phyloP scores from a whole-genome alignment of 768 basidiomycete genomes.

The Dacryopinax primogenitus region DNA sequence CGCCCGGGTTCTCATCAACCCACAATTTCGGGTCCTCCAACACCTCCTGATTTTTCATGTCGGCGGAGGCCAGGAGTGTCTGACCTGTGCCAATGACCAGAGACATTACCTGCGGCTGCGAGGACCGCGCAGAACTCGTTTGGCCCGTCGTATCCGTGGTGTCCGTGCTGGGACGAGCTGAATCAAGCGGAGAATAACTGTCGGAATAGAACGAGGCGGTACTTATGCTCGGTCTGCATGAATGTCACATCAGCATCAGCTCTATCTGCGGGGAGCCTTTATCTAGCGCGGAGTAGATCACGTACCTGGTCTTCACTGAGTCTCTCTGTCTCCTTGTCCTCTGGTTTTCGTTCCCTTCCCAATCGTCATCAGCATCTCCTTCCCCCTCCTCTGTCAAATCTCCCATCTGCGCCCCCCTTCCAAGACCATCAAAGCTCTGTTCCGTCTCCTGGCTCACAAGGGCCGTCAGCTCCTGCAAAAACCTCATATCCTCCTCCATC shows the following conservation, averaged over 20 bases:
- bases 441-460: not conserved
- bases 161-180: not conserved
- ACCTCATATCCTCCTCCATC: not conserved
- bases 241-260: not conserved
- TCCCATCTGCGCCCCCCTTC: not conserved
- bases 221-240: not conserved
- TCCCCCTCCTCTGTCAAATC: not conserved
- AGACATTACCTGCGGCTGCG: not conserved
- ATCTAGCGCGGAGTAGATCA: not conserved
- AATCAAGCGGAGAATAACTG: not conserved
- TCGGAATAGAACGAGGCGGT: not conserved
- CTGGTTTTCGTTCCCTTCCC: not conserved
- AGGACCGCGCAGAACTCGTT: not conserved
- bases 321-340: not conserved
- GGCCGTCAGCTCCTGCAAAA: not conserved
- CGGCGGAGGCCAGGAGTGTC: too few relatives aligned
- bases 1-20: not conserved
- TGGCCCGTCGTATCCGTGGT: not conserved
- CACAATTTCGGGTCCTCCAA: too few relatives aligned
- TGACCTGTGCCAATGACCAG: not conserved
- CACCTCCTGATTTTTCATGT: too few relatives aligned
- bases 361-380: not conserved
- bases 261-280: not conserved
- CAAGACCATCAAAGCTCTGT: not conserved
- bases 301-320: not conserved